phyloP scores from a whole-genome alignment of 2,329 filamentous ascomycete genomes.

The Aureobasidium uvarum region DNA sequence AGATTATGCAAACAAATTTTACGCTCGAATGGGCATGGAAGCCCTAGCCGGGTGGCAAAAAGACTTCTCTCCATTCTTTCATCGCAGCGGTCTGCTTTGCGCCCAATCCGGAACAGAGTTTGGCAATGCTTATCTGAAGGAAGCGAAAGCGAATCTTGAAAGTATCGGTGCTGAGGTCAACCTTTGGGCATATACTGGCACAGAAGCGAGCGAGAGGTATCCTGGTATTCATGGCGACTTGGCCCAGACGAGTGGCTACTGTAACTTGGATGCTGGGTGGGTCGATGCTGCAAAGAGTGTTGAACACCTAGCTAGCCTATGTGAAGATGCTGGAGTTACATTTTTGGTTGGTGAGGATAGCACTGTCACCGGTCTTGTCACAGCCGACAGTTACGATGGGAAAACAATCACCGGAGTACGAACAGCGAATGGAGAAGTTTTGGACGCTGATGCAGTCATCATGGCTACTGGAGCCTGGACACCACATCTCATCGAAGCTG shows the following conservation, averaged over 20 bases:
- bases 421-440: neutral
- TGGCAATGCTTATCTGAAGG: neutral
- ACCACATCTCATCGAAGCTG: conserved; percentile 30
- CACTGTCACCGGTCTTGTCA: neutral
- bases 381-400: no score
- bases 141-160: neutral
- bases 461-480: conserved; percentile 35
- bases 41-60: conserved; percentile 27
- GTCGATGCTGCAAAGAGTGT: neutral
- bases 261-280: conserved; percentile 13
- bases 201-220: neutral
- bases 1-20: conserved; percentile 38
- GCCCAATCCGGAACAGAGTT: neutral
- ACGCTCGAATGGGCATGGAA: conserved; percentile 36
- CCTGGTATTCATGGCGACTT: conserved; percentile 4
- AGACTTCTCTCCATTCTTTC: neutral
- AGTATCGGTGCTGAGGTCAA: neutral
- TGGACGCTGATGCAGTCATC: conserved; percentile 30
- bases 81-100: conserved; percentile 1
- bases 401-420: neutral
- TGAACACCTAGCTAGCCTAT: neutral
- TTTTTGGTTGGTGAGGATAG: neutral
- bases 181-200: neutral
- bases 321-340: neutral
- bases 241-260: neutral